phyloP scores from a whole-genome alignment of 1,284 basidiomycete species.

The Takashimella tepidaria region DNA sequence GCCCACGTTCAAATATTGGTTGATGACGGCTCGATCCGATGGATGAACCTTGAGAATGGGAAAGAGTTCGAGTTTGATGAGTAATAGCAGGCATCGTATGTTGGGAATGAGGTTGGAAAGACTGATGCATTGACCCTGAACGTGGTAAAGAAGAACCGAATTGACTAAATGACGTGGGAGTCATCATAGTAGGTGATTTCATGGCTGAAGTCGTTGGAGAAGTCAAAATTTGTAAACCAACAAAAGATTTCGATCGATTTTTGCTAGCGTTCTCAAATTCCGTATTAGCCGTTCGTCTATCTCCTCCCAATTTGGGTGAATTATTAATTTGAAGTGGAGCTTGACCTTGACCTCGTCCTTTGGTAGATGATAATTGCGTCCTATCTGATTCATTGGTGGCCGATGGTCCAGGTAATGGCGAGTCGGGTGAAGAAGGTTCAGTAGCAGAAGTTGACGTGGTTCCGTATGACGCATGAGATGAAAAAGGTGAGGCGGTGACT shows the following conservation, averaged over 20 bases:
- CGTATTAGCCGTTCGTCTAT: background rate
- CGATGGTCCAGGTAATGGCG: background rate
- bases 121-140: background rate
- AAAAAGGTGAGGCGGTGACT: background rate
- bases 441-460: background rate
- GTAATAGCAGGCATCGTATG: background rate
- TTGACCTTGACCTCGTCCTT: too few relatives aligned
- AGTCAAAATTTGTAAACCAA: slow-evolving; percentile 42
- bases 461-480: background rate
- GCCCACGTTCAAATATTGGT: slow-evolving; percentile 34
- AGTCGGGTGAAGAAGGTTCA: background rate
- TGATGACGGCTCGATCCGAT: too few relatives aligned
- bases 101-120: too few relatives aligned
- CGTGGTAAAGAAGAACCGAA: slow-evolving; percentile 1
- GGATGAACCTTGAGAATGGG: slow-evolving; percentile 3
- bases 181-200: background rate
- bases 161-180: background rate
- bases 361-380: background rate
- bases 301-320: background rate
- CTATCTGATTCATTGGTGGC: background rate
- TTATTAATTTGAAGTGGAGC: background rate
- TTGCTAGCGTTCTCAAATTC: background rate
- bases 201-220: slow-evolving; percentile 14
- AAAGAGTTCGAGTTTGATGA: background rate
- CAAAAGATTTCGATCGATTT: slow-evolving; percentile 31